These are phyloP conservation scores for Lactarius psammicola DNA, from an alignment of 768 basidiomycete genomes.

Conservation along the genomic window DNA sequence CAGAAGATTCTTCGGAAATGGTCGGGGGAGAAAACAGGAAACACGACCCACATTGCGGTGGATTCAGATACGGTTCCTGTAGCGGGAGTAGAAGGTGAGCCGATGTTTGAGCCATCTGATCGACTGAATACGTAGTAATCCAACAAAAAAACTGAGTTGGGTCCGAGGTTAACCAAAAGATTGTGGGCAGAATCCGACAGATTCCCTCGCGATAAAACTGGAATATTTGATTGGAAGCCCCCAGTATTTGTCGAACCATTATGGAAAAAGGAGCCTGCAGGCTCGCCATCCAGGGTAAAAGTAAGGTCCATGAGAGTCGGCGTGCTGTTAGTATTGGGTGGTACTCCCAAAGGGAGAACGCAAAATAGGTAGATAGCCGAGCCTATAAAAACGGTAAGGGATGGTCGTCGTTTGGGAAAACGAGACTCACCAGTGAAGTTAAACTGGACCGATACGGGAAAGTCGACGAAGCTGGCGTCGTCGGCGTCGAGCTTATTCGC, in stretches of 20 bases:
- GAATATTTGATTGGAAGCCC: slow-evolving; percentile 37
- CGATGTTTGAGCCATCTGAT: slow-evolving; percentile 18
- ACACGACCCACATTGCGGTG: background rate
- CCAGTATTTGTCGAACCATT: slow-evolving; percentile 32
- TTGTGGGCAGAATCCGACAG: slow-evolving; percentile 43
- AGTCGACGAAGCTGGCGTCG: slow-evolving; percentile 35
- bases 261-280: slow-evolving; percentile 35
- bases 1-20: background rate
- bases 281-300: slow-evolving; percentile 43
- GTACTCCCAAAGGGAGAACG: slow-evolving; percentile 37
- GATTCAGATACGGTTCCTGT: background rate
- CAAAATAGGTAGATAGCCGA: slow-evolving; percentile 49
- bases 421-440: slow-evolving; percentile 44
- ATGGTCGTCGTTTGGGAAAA: background rate
- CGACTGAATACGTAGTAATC: slow-evolving; percentile 47
- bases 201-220: slow-evolving; percentile 40
- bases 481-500: slow-evolving; percentile 34
- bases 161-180: slow-evolving; percentile 44
- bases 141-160: slow-evolving; percentile 48
- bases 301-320: slow-evolving; percentile 46
- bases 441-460: slow-evolving; percentile 39
- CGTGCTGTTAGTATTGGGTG: slow-evolving; percentile 31
- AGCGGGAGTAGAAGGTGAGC: background rate
- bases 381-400: slow-evolving; percentile 36
- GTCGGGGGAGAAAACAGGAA: background rate